Evolutionary conservation across 495 filamentous ascomycete species (phyloP), one percentile per base, ranked within the genome.

Genomic region (Penicillium lividum): DNA sequence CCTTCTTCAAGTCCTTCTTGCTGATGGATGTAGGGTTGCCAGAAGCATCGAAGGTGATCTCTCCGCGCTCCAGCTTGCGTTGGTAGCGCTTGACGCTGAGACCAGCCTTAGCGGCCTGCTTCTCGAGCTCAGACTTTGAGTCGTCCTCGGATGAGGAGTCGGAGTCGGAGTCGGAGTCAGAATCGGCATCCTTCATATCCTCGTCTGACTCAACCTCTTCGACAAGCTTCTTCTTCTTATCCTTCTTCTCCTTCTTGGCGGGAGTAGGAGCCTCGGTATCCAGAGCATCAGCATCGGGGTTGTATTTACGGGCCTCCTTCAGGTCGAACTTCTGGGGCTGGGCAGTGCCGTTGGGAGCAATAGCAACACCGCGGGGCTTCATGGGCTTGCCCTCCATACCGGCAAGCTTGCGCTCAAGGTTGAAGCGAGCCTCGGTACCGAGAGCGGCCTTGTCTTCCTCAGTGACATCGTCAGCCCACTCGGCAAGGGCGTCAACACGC

Each of bases 271-370:
- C 89, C 64, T 93, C 86, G 7, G 84, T 84, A 51, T 82, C 77
- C 47, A 97, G 68, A 22, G 93, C 92, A 75, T 98, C 94, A 48
- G 91, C 94, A 74, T 97, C 94, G 29, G 85, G 78, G 73, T 98
- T 98, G 79, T 98, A 98, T 74, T 93, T 95, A 65, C 92, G 84
- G n/a, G 89, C 89, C 66, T 97, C 91, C 74, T 93, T 96, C 64
- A 97, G 76, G 58, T 94, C 89, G 81, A 90, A 97, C 74, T 96
- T 97, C 57, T 85, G 79, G 33, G 90, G 82, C 56, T 80, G 76
- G 11, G 65, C 60, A 36, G 80, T 68, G 55, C 86, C 90, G 65
- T 88, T 87, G 59, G 91, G 91, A 28, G 79, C 88, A 62, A 94
- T 88, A 31, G 84, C 81, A 52, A 89, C 84, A 66, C 89, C 91